Base-by-base conservation (phyloP, 2,329 filamentous ascomycete species). In the Dendrostoma leiphaemia region DNA sequence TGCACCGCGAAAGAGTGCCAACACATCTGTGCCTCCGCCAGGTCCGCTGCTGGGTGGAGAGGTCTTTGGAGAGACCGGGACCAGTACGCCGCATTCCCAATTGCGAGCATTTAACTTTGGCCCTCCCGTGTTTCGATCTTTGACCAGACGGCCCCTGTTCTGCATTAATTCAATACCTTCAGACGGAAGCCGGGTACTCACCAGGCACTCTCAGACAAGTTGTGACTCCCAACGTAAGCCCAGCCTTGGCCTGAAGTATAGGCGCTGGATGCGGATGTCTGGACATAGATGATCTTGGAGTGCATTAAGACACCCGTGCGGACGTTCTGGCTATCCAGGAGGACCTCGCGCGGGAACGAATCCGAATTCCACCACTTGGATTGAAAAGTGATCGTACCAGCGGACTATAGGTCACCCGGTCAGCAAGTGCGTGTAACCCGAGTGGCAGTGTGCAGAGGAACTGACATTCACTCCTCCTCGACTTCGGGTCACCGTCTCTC, bases 191-290 rank as follows among this genome's bases (percentile, higher is more conserved):
- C 7, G 37, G 40, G 31, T 15, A 53, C 84, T 76, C 73, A 91
- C 89, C 94, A 99, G 28, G 94, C 94, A 67, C 89, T 92, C 70
- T 97, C 91, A 0, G 91, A 96, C 26, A 96, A 72, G 71, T 99
- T 99, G 7, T 91, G 90, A 63, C 90, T 96, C 15, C 94, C 94
- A 34, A 96, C 73, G 65, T 97, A 97, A 2, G 82, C 87, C 87
- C 90, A 97, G 4, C 85, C 84, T 54, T 29, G 51, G 13, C 59
- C 53, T 48, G 64, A 45, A 21, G 29, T 23, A 19, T 59, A 34
- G 28, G 37, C 45, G 8, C 32, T 46, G 50, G 26, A 58, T 45
- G 21, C 17, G 6, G 31, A 35, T 28, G 40, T 61, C 17, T 74
- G 73, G 23, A 82, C 80, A 48, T 83, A 74, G 51, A 85, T 72